These are phyloP conservation scores for Cicer yamashitae DNA, from an alignment of 306 rosid species.

Conservation along the genomic window DNA sequence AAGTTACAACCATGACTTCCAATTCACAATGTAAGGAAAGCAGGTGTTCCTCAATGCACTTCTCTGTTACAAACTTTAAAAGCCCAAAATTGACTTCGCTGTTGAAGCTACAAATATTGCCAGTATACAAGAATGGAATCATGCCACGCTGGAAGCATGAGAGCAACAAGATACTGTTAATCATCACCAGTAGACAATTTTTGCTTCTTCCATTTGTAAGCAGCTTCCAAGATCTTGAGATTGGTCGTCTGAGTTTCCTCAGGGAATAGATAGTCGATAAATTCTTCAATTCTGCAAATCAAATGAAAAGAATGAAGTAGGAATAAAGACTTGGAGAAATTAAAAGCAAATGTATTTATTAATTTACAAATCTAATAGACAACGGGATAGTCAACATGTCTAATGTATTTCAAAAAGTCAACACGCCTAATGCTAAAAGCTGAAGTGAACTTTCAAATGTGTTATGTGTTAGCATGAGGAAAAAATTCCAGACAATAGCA, in stretches of 20 bases:
- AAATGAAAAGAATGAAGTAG: constrained; percentile 40
- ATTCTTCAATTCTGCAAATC: constrained; percentile 79
- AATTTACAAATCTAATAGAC: constrained; percentile 3
- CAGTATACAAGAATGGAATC: not conserved
- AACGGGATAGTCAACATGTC: not conserved
- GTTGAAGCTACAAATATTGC: constrained; percentile 10
- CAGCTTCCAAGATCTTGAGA: constrained; percentile 96
- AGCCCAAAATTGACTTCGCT: constrained; percentile 16
- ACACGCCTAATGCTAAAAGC: constrained; percentile 36
- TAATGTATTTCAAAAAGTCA: too few species aligned
- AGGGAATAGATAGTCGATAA: constrained; percentile 79
- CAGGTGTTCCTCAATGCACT: constrained; percentile 7
- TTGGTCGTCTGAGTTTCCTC: constrained; percentile 87
- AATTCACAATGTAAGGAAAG: constrained; percentile 24
- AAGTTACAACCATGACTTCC: constrained; percentile 1
- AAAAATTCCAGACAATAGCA: not conserved
- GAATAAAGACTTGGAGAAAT: not conserved
- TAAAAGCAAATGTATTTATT: not conserved
- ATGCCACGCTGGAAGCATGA: constrained; percentile 7
- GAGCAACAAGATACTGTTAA: constrained; percentile 8
- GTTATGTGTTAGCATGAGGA: not conserved
- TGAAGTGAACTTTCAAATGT: not conserved
- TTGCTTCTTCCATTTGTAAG: constrained; percentile 92
- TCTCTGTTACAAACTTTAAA: constrained; percentile 13
- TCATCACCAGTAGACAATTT: constrained; percentile 63